Base-by-base conservation (phyloP, 345 rosid genomes). In the Heritiera fomes region DNA sequence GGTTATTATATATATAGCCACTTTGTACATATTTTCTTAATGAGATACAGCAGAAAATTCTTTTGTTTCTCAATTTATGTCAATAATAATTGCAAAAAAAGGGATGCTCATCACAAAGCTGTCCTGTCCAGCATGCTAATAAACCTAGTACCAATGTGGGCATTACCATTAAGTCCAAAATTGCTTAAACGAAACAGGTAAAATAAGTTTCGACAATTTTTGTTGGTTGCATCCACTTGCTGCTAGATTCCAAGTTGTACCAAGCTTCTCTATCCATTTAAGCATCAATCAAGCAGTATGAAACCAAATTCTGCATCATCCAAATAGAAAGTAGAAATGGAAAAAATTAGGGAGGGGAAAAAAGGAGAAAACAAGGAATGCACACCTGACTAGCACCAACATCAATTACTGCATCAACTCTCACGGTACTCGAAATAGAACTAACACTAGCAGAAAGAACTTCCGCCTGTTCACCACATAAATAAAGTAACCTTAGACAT, bases 301-400 rank as follows among this genome's bases (percentile, higher is more conserved):
- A 41, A 12, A 56, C 9, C 73, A 69, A 23, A 46, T 11, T 46
- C 56, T 23, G 56, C 41, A 47, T 70, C 56, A 70, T 47, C 18
- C 40, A 46, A 12, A 23, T 23, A 46, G 40, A 69, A 23, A 69
- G 34, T 11, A 12, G 38, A 47, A 47, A 69, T 23, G 56, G 40
- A 49, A 69, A 69, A 23, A 20, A 6, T 46, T 20, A 0, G 53
- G 65, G 14, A 60, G 7, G 46, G 8, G 9, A 17, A 52, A 78
- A 34, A 4, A 53, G 65, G 56, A 73, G 23, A 53, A 67, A 12
- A 76, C 8, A 61, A 81, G 65, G 77, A 67, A 40, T 45, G 12
- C 74, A 80, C 78, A 93, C 98, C 95, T 91, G 98, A 82, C 98
- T 98, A 79, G 98, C 88, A 77, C 98, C 98, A 3, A 95, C 95